Conservation (phyloP, 805 yeast genomes). For the Kazachstania bromeliacearum region DNA sequence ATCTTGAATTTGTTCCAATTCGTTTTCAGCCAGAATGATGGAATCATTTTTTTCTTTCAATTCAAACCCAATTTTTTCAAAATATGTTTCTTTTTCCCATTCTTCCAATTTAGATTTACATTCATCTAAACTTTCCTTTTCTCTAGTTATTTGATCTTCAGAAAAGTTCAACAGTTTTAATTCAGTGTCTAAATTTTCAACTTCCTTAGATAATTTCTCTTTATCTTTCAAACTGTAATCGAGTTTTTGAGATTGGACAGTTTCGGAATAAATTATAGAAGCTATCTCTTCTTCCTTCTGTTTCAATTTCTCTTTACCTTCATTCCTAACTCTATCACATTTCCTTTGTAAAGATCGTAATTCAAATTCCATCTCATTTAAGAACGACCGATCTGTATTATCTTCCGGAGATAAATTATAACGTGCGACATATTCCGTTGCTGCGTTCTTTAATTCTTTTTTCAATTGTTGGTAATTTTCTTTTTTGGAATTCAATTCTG, state of each 20-base stretch:
- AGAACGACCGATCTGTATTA: not conserved
- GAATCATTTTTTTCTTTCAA: constrained; percentile 33
- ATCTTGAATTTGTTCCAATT: constrained; percentile 44
- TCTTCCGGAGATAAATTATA: not conserved
- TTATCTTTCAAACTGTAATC: constrained; percentile 41
- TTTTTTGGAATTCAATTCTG: constrained; percentile 28
- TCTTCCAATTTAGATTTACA: constrained; percentile 30
- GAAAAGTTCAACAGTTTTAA: constrained; percentile 33
- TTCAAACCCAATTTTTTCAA: constrained; percentile 26
- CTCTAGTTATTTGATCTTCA: constrained; percentile 40
- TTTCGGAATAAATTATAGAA: constrained; percentile 15
- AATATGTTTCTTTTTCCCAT: constrained; percentile 22
- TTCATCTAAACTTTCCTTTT: constrained; percentile 34
- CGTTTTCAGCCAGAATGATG: constrained; percentile 32
- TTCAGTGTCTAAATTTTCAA: constrained; percentile 31
- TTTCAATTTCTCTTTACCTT: constrained; percentile 15
- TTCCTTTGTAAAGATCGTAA: not conserved
- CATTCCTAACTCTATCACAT: constrained; percentile 1
- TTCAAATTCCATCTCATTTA: not conserved
- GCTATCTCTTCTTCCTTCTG: constrained; percentile 10
- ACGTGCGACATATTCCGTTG: not conserved
- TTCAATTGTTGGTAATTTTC: constrained; percentile 1
- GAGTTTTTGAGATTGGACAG: constrained; percentile 29
- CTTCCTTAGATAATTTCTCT: constrained; percentile 28
- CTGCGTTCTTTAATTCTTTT: not conserved